Evolutionary conservation across 2,329 filamentous ascomycete genomes (phyloP).

Genomic region (Pseudogymnoascus sp.): DNA sequence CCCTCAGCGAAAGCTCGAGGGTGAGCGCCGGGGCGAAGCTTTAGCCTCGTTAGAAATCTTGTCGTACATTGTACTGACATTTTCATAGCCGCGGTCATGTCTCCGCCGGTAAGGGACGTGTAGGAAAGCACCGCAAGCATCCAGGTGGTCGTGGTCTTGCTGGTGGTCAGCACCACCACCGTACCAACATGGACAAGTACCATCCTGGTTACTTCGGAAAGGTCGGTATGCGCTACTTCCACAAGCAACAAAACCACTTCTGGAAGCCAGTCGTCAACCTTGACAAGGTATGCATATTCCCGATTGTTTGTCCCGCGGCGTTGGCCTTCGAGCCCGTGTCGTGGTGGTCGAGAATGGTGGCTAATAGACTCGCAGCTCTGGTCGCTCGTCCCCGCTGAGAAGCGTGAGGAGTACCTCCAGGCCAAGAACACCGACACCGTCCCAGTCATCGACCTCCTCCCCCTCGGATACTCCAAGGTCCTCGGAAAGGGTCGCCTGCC

Average conservation of each 20-base stretch:
- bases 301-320: background rate
- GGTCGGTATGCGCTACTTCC: slow-evolving; percentile 93
- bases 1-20: background rate
- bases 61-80: slow-evolving; percentile 23
- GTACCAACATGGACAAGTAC: slow-evolving; percentile 87
- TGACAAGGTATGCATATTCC: slow-evolving; percentile 66
- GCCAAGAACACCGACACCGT: slow-evolving; percentile 80
- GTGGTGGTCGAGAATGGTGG: background rate
- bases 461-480: slow-evolving; percentile 96
- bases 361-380: slow-evolving; percentile 57
- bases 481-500: slow-evolving; percentile 97
- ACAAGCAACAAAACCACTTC: slow-evolving; percentile 90
- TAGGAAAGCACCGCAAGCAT: slow-evolving; percentile 98
- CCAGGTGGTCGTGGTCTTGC: slow-evolving; percentile 78
- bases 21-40: slow-evolving; percentile 10
- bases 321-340: background rate
- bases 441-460: slow-evolving; percentile 94
- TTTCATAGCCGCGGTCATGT: slow-evolving; percentile 81
- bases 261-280: slow-evolving; percentile 99
- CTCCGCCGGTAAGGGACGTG: slow-evolving; percentile 93
- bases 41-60: slow-evolving; percentile 11
- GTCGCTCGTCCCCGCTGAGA: slow-evolving; percentile 87
- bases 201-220: slow-evolving; percentile 99
- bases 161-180: slow-evolving; percentile 98
- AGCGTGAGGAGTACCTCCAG: slow-evolving; percentile 83